A percentile compares a stretch with the other conserved stretches of the same genome.
Conservation (phyloP, 768 basidiomycete species). For the Macrolepiota fuliginosa region DNA sequence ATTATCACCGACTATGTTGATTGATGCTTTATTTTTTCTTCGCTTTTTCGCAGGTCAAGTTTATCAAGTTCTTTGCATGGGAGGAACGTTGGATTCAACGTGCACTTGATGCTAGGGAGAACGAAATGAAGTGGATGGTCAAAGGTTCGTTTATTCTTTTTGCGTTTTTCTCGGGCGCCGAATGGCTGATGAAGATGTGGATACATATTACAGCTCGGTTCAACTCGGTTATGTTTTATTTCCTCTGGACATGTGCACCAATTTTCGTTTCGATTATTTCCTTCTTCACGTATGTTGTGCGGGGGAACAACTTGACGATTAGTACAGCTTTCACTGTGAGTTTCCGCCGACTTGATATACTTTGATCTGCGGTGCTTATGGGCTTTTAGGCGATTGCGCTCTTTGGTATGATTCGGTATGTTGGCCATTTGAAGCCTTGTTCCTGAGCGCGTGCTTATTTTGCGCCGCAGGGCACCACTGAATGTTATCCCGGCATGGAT, state of each 20-base stretch:
- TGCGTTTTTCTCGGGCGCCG: not conserved
- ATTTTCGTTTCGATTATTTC: conserved; percentile 78
- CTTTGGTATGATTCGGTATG: conserved; percentile 81
- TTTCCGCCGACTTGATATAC: conserved; percentile 5
- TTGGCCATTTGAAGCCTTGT: not conserved
- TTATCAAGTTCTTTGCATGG: conserved; percentile 85
- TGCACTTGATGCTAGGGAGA: conserved; percentile 58
- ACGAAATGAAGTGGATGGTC: conserved; percentile 76
- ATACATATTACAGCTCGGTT: conserved; percentile 47
- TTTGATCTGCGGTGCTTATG: not conserved
- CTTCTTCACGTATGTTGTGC: conserved; percentile 71
- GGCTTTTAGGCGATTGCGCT: conserved; percentile 63
- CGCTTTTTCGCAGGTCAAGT: conserved; percentile 51
- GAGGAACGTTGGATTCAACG: conserved; percentile 73
- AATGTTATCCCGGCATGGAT: conserved; percentile 81
- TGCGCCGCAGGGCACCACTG: conserved; percentile 50
- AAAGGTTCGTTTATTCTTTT: conserved; percentile 41
- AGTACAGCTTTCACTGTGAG: conserved; percentile 80
- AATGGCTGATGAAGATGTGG: not conserved
- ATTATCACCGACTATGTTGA: not conserved
- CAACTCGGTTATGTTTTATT: conserved; percentile 69
- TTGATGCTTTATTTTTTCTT: not conserved
- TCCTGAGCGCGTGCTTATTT: not conserved
- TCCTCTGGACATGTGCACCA: conserved; percentile 75
- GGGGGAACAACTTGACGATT: conserved; percentile 73